A percentile compares a stretch with the other conserved stretches of the same genome.
Evolutionary conservation across 768 basidiomycete species (phyloP).

Genomic region (Collybiopsis luxurians): DNA sequence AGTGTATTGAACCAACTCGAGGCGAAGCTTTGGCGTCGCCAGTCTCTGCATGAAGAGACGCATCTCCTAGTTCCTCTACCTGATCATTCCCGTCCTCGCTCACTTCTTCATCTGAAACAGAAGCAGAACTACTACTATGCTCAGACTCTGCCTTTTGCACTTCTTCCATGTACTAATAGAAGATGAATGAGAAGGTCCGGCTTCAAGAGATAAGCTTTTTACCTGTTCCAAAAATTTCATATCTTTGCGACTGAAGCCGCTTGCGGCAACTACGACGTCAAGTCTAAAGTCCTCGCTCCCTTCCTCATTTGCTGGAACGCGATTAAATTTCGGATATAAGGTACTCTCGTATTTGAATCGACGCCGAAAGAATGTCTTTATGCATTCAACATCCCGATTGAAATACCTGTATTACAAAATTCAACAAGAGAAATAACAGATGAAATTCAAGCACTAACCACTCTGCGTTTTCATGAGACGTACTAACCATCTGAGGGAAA

Average conservation of each 20-base stretch:
- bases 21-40: conserved; percentile 2
- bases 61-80: conserved; percentile 28
- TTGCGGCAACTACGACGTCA: conserved; percentile 91
- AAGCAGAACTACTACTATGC: conserved; percentile 23
- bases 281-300: conserved; percentile 64
- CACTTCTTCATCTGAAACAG: conserved; percentile 30
- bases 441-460: conserved; percentile 52
- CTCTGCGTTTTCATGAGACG: conserved; percentile 94
- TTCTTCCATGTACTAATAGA: conserved; percentile 61
- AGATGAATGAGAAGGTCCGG: conserved; percentile 13
- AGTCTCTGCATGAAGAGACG: conserved; percentile 11
- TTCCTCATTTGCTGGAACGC: conserved; percentile 45
- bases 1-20: background rate
- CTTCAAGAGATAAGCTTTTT: conserved; percentile 24
- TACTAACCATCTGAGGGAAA: conserved; percentile 99
- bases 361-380: conserved; percentile 87
- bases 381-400: conserved; percentile 97
- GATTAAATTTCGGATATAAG: conserved; percentile 83
- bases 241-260: conserved; percentile 86
- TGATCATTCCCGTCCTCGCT: conserved; percentile 36
- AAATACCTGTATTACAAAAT: conserved; percentile 75
- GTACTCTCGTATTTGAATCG: conserved; percentile 91
- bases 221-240: conserved; percentile 85
- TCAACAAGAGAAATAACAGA: conserved; percentile 10
- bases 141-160: conserved; percentile 27